Conservation (phyloP, 805 yeast species). For the Myxozyma udenii region DNA sequence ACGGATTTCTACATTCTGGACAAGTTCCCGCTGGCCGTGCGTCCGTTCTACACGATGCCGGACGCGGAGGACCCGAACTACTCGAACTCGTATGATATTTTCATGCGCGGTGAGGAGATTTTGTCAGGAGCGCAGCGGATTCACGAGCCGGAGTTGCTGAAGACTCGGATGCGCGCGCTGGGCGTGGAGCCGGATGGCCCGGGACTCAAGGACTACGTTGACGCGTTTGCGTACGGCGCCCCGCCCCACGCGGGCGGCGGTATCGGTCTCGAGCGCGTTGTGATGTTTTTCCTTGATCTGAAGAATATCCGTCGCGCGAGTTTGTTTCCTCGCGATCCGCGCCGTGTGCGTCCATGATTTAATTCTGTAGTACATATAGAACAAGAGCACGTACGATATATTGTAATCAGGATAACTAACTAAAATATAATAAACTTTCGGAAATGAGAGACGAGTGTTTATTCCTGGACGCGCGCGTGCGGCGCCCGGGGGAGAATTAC, state of each 20-base stretch:
- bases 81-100: conserved; percentile 95
- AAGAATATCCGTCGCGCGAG: conserved; percentile 99
- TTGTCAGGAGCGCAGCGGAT: conserved; percentile 99
- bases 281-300: conserved; percentile 95
- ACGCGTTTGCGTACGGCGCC: conserved; percentile 91
- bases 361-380: no score
- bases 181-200: conserved; percentile 76
- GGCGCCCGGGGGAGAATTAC: no score
- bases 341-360: conserved; percentile 71
- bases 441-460: no score
- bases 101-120: conserved; percentile 99
- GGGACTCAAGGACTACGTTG: conserved; percentile 86
- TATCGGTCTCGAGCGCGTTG: conserved; percentile 97
- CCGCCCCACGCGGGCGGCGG: conserved; percentile 99
- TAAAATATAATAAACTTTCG: no score
- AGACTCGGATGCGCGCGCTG: conserved; percentile 75
- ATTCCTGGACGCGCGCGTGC: no score
- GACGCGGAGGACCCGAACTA: conserved; percentile 86
- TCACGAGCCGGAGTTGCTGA: conserved; percentile 83
- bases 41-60: conserved; percentile 99
- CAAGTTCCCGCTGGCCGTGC: conserved; percentile 92
- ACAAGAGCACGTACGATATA: no score
- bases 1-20: conserved; percentile 98
- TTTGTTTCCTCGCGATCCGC: conserved; percentile 98
- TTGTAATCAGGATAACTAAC: no score